Conservation (phyloP, 2,329 filamentous ascomycete genomes). For the Ceratocystis huliohia region DNA sequence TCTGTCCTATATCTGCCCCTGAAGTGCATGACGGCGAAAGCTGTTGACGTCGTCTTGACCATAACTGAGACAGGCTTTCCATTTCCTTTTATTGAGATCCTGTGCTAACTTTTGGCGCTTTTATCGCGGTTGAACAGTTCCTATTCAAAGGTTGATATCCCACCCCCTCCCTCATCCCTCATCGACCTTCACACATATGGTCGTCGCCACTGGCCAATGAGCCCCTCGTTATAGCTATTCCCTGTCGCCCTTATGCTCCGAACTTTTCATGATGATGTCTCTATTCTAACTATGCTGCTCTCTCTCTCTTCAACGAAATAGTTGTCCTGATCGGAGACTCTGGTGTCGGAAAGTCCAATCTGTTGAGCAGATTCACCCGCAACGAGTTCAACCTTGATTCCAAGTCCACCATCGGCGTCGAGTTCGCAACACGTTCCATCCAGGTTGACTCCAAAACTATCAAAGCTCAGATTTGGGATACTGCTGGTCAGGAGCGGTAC, state of each 20-base stretch:
- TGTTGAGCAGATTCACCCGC: slow-evolving; percentile 96
- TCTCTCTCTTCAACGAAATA: slow-evolving; percentile 30
- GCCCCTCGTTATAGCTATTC: slow-evolving; percentile 19
- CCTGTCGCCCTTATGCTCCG: slow-evolving; percentile 17
- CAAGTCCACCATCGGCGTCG: slow-evolving; percentile 98
- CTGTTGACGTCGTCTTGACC: neutral
- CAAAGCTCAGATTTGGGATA: slow-evolving; percentile 99
- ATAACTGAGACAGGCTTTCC: neutral
- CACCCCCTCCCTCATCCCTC: slow-evolving; percentile 23
- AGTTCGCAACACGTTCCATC: slow-evolving; percentile 96
- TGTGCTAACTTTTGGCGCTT: neutral
- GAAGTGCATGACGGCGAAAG: neutral
- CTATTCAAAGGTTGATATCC: slow-evolving; percentile 78
- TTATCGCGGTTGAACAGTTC: slow-evolving; percentile 47
- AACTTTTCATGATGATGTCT: slow-evolving; percentile 7
- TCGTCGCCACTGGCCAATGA: neutral
- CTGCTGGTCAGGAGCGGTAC: slow-evolving; percentile 95
- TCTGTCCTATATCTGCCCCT: slow-evolving; percentile 26
- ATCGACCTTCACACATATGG: slow-evolving; percentile 16
- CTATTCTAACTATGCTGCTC: slow-evolving; percentile 25
- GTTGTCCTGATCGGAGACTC: slow-evolving; percentile 99
- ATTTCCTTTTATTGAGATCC: slow-evolving; percentile 21
- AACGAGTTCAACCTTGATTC: slow-evolving; percentile 99
- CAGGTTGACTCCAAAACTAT: slow-evolving; percentile 99
- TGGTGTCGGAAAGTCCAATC: slow-evolving; percentile 98